Conservation (phyloP, 495 filamentous ascomycete genomes). For the Penicillium turbatum region DNA sequence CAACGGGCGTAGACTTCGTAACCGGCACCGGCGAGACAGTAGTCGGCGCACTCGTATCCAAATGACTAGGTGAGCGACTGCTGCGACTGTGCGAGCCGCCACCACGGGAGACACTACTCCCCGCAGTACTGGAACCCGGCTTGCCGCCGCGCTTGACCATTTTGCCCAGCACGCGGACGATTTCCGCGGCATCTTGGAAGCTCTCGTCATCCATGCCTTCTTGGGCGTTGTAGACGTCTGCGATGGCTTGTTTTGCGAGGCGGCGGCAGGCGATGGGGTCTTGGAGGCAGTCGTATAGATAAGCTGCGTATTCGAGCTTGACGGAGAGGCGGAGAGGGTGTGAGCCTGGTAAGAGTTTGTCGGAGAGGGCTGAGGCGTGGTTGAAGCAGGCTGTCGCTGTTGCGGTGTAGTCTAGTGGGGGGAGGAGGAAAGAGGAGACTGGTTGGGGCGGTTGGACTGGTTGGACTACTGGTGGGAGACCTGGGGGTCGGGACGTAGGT, state of each 20-base stretch:
- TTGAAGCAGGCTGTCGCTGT: conserved; percentile 76
- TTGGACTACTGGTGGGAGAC: conserved; percentile 25
- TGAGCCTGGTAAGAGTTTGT: conserved; percentile 71
- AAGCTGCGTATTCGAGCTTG: conserved; percentile 91
- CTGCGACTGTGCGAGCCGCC: conserved; percentile 33
- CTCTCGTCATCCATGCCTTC: conserved; percentile 92
- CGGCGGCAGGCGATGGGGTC: conserved; percentile 68
- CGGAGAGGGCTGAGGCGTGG: conserved; percentile 70
- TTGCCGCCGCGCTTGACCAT: conserved; percentile 68
- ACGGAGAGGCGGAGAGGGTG: conserved; percentile 88
- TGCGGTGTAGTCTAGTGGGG: conserved; percentile 76
- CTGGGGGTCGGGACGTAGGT: conserved; percentile 29
- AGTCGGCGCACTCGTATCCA: conserved; percentile 23
- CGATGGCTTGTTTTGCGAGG: conserved; percentile 76
- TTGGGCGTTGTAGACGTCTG: conserved; percentile 83
- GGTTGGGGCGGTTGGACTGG: conserved; percentile 49
- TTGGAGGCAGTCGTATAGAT: conserved; percentile 89
- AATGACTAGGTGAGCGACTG: conserved; percentile 28
- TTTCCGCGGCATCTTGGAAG: conserved; percentile 72
- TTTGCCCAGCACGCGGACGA: conserved; percentile 67
- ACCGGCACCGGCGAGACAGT: conserved; percentile 25
- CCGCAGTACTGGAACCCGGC: conserved; percentile 29
- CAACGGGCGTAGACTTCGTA: conserved; percentile 20
- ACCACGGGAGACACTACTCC: conserved; percentile 24
- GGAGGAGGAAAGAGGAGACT: conserved; percentile 63